Percentiles rank a stretch among this genome's conserved stretches.
Conservation (phyloP, 192 early-diverging fungal genomes). For the Rhizophagus prolifer region DNA sequence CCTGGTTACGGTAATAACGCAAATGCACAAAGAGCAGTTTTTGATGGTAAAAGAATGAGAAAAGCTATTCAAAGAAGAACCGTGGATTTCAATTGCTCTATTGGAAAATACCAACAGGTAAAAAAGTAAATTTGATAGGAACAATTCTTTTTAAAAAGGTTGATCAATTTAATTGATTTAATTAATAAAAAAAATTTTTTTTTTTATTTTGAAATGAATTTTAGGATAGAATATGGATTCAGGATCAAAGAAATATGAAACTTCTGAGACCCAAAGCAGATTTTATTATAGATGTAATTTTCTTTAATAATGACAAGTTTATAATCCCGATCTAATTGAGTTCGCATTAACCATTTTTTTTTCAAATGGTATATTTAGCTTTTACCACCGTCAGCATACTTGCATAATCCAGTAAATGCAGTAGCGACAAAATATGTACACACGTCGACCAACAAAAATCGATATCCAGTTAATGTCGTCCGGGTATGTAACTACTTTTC, state of each 20-base stretch:
- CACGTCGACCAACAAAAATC: slow-evolving; percentile 89
- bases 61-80: slow-evolving; percentile 91
- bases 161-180: neutral
- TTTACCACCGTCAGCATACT: slow-evolving; percentile 66
- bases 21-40: slow-evolving; percentile 31
- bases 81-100: slow-evolving; percentile 87
- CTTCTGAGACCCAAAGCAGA: slow-evolving; percentile 70
- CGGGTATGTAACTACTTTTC: slow-evolving; percentile 49
- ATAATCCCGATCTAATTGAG: neutral
- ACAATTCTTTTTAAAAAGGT: slow-evolving; percentile 29
- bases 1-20: slow-evolving; percentile 7
- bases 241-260: slow-evolving; percentile 52
- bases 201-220: neutral
- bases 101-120: slow-evolving; percentile 78
- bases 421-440: slow-evolving; percentile 87
- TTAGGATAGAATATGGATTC: slow-evolving; percentile 56
- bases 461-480: slow-evolving; percentile 89
- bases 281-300: slow-evolving; percentile 70
- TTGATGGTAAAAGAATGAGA: slow-evolving; percentile 79
- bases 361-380: slow-evolving; percentile 41
- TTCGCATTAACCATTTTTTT: neutral
- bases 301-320: slow-evolving; percentile 8
- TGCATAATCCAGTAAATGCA: slow-evolving; percentile 68
- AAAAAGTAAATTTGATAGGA: neutral
- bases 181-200: neutral